Conservation (phyloP, 2,329 filamentous ascomycete species). For the Diplodia scrobiculata region DNA sequence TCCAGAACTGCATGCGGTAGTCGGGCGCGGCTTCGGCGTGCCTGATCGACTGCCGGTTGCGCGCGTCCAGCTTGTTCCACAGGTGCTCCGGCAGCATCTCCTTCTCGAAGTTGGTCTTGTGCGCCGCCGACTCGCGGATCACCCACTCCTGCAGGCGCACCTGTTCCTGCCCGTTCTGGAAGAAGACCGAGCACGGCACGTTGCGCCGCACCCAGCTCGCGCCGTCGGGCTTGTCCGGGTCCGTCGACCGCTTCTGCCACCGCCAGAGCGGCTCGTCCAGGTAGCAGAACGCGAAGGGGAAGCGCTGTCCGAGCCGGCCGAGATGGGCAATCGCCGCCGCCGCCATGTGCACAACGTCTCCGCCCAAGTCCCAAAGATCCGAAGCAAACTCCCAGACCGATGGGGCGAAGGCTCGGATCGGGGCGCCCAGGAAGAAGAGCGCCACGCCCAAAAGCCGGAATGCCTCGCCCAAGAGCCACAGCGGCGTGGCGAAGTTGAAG, state of each 20-base stretch:
- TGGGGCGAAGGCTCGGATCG: not conserved
- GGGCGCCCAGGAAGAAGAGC: not conserved
- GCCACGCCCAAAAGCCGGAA: not conserved
- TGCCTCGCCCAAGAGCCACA: not conserved
- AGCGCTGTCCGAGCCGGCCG: not conserved
- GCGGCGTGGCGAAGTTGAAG: not conserved
- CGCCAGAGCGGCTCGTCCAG: not conserved
- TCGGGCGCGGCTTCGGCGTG: not conserved
- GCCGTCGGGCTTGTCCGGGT: not conserved
- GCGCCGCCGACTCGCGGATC: not conserved
- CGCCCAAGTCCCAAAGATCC: not conserved
- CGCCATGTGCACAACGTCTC: not conserved
- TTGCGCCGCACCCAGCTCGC: conserved; percentile 4
- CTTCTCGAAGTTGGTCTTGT: conserved; percentile 10
- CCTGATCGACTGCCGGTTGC: not conserved
- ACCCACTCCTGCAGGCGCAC: conserved; percentile 6
- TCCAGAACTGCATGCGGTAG: not conserved
- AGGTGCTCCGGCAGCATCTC: not conserved
- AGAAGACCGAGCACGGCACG: not conserved
- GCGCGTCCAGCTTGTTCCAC: not conserved
- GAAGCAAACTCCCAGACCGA: not conserved
- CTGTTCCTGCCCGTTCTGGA: not conserved
- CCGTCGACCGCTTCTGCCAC: not conserved
- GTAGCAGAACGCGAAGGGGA: not conserved
- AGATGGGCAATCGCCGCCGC: not conserved